Percentiles rank a stretch among this genome's conserved stretches.
Conservation (phyloP, 495 filamentous ascomycete species). For the Glarea lozoyensis region DNA sequence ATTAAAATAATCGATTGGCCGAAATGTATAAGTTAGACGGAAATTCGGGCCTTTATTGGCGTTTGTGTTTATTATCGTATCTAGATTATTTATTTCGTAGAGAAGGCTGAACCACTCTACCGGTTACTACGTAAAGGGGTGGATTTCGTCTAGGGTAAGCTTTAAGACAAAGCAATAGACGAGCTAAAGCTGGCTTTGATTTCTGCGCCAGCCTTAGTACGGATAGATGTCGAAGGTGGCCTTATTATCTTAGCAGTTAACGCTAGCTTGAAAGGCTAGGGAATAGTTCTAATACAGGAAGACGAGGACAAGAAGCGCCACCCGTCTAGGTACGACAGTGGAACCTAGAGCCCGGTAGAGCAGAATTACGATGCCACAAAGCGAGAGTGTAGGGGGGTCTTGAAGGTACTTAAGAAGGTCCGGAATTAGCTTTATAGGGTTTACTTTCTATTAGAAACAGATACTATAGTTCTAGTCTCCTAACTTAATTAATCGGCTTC, state of each 20-base stretch:
- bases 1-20: slow-evolving; percentile 2
- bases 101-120: neutral
- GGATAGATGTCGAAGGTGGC: neutral
- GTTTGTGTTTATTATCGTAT: slow-evolving; percentile 7
- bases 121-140: neutral
- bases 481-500: neutral
- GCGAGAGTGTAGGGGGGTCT: slow-evolving; percentile 3
- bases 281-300: neutral
- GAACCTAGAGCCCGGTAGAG: neutral
- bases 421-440: neutral
- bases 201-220: neutral
- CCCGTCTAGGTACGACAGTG: neutral
- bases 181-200: neutral
- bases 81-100: neutral
- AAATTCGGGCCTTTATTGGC: neutral
- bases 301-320: slow-evolving; percentile 3
- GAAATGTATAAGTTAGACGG: neutral
- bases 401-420: slow-evolving; percentile 4
- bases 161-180: neutral
- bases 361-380: slow-evolving; percentile 4
- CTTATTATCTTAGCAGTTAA: neutral
- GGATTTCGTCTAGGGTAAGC: neutral
- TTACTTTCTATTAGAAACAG: slow-evolving; percentile 2
- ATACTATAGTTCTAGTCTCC: neutral
- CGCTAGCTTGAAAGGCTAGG: neutral